Evolutionary conservation across 2,329 filamentous ascomycete genomes (phyloP).

Genomic region (Pyricularia sp.): DNA sequence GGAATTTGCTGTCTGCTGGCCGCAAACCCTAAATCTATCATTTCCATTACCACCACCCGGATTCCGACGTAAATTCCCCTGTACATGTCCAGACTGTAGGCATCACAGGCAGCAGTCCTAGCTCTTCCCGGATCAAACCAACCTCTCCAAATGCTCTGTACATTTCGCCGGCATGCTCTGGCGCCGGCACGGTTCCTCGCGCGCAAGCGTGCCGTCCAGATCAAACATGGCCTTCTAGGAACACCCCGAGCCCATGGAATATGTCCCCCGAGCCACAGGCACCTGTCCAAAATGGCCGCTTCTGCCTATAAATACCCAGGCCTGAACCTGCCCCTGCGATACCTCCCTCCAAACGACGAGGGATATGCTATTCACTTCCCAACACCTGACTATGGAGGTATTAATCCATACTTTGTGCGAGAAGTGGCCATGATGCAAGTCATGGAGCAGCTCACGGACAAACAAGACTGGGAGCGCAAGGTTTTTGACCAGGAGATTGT

Average conservation of each 20-base stretch:
- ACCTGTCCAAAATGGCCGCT: not conserved
- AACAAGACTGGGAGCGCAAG: conserved; percentile 24
- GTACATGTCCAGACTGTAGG: too few relatives aligned
- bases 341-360: not conserved
- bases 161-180: too few relatives aligned
- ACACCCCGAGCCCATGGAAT: not conserved
- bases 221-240: too few relatives aligned
- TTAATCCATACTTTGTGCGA: conserved; percentile 11
- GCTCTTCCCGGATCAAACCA: too few relatives aligned
- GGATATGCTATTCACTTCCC: not conserved
- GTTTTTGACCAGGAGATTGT: conserved; percentile 23
- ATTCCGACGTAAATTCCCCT: too few relatives aligned
- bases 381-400: too few relatives aligned
- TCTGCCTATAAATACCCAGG: conserved; percentile 10
- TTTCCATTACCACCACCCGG: not conserved
- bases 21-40: not conserved
- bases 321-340: conserved; percentile 8
- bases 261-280: not conserved
- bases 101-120: too few relatives aligned
- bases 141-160: too few relatives aligned
- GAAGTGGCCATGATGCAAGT: conserved; percentile 25
- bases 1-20: not conserved
- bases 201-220: too few relatives aligned
- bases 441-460: conserved; percentile 26
- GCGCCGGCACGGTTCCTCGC: too few relatives aligned